Evolutionary conservation across 345 rosid genomes (phyloP).

Genomic region (Theobroma cacao): DNA sequence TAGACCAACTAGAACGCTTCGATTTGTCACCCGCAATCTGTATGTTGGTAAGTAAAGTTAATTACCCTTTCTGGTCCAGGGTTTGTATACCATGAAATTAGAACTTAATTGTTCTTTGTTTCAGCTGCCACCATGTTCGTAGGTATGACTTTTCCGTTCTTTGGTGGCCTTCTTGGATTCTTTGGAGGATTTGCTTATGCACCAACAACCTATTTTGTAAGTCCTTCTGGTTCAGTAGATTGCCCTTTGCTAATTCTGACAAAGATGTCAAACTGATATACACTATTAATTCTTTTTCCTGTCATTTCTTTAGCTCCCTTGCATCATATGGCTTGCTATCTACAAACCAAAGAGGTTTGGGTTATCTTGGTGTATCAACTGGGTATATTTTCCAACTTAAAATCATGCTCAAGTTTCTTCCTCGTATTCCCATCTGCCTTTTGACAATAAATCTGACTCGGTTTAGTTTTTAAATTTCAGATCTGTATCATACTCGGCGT

Average conservation of each 20-base stretch:
- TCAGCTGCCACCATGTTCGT: constrained; percentile 70
- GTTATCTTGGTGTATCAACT: constrained; percentile 66
- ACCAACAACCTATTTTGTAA: constrained; percentile 77
- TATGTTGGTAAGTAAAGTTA: constrained; percentile 38
- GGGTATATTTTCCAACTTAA: constrained; percentile 43
- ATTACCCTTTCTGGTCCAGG: background rate
- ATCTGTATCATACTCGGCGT: constrained; percentile 64
- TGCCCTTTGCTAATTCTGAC: background rate
- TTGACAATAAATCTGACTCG: background rate
- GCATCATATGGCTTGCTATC: constrained; percentile 73
- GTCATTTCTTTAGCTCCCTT: constrained; percentile 56
- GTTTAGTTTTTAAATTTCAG: constrained; percentile 32
- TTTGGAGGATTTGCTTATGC: constrained; percentile 91
- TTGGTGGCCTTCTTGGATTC: constrained; percentile 75
- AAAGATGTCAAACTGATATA: background rate
- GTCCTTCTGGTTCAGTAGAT: constrained; percentile 12
- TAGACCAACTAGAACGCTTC: constrained; percentile 25
- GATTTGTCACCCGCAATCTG: constrained; percentile 23
- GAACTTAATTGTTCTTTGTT: background rate
- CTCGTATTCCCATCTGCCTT: background rate
- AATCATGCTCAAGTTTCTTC: background rate
- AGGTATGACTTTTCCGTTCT: constrained; percentile 74
- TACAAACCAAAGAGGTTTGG: constrained; percentile 66
- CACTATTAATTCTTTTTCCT: background rate
- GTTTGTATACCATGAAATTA: background rate